Base-by-base conservation (phyloP, 441 rosid genomes). In the Pelargonium fulgidum region DNA sequence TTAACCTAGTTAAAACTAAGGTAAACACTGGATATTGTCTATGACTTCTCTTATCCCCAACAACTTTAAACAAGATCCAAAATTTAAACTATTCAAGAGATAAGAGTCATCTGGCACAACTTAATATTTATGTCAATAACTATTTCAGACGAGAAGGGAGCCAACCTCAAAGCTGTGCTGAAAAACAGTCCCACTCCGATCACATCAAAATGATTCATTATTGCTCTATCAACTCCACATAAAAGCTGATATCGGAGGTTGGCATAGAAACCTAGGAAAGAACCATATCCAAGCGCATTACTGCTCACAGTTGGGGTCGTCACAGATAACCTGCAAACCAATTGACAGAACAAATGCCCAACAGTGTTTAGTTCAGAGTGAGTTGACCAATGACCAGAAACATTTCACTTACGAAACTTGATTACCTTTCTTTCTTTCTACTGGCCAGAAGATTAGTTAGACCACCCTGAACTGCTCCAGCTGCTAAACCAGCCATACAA, bases 181-280 rank as follows among this genome's bases (percentile, higher is more conserved):
- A 92, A 85, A 85, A 84, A 80, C 74, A 94, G 82, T 33, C 91
- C 87, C 63, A 94, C 93, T 69, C 99, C 97, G 65, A 94, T 90
- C 77, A 88, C 99, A 79, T 94, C 99, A 77, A 94, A 94, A 83
- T 88, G 91, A 80, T 72, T 88, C 48, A 80, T 67, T 81, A 89
- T 69, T 48, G 86, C 79, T 82, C 87, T 82, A 73, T 94, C 99
- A 78, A 89, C 78, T 69, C 97, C 96, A 67, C 85, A 90, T 62
- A 90, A 71, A 48, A 94, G 83, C 78, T 94, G 99, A 74, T 89
- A 89, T 75, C 99, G 86, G 82, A 86, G 52, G 84, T 94, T 94
- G 7, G 94, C 94, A 70, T 88, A 87, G 65, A 94, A 76, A 68
- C 99, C 99, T 19, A 94, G 96, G 74, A 91, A 94, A 72, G 97